Evolutionary conservation across 2,329 filamentous ascomycete species (phyloP).

Genomic region (Fusarium zealandicum): DNA sequence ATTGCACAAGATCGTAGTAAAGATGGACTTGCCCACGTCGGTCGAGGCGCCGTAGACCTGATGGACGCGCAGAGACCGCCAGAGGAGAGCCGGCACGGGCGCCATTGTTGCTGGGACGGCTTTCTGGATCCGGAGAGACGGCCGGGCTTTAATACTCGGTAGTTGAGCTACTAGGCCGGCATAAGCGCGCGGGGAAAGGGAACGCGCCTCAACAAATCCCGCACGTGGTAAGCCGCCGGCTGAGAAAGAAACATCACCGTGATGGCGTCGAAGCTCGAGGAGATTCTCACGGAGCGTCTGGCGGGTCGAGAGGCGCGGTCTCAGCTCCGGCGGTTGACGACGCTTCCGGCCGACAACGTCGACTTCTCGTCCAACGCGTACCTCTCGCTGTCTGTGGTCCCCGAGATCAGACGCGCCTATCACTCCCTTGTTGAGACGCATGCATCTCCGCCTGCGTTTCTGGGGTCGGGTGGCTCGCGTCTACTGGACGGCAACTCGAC

Average conservation of each 20-base stretch:
- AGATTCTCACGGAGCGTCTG: conserved; percentile 40
- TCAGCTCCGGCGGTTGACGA: conserved; percentile 54
- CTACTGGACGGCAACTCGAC: conserved; percentile 60
- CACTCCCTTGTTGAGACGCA: conserved; percentile 51
- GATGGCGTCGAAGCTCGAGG: conserved; percentile 40
- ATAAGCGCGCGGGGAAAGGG: conserved; percentile 11
- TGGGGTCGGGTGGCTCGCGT: conserved; percentile 62
- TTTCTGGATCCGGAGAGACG: neutral
- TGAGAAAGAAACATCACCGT: neutral
- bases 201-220: conserved; percentile 24
- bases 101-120: conserved; percentile 42
- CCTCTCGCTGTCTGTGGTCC: conserved; percentile 72
- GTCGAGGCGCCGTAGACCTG: conserved; percentile 88
- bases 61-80: conserved; percentile 71
- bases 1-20: conserved; percentile 75
- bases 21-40: conserved; percentile 83
- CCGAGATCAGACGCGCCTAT: conserved; percentile 67
- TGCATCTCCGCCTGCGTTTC: conserved; percentile 29
- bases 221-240: neutral
- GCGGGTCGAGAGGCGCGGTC: conserved; percentile 43
- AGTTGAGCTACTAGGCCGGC: neutral
- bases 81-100: conserved; percentile 67
- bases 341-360: conserved; percentile 71
- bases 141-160: conserved; percentile 18
- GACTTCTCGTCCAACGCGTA: conserved; percentile 84